Evolutionary conservation across 305 asterid genomes (phyloP).

Genomic region (Lippia alba): DNA sequence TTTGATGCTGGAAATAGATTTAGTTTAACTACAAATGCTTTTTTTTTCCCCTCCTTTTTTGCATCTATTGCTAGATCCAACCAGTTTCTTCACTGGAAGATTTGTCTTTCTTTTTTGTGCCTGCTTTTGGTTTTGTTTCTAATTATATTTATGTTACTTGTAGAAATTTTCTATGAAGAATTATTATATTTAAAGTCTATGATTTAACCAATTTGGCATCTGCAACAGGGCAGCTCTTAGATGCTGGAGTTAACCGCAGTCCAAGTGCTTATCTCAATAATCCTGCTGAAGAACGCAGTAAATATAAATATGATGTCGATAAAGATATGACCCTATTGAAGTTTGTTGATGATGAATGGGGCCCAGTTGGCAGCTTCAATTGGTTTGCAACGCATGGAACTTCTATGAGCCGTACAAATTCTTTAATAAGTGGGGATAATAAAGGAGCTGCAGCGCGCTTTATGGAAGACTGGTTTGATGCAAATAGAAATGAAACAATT

Average conservation of each 20-base stretch:
- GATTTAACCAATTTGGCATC: conserved; percentile 31
- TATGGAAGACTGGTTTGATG: conserved; percentile 98
- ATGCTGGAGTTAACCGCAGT: conserved; percentile 94
- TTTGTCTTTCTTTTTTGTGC: conserved; percentile 24
- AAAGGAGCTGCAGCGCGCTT: conserved; percentile 99
- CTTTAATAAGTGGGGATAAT: conserved; percentile 95
- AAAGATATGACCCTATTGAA: conserved; percentile 93
- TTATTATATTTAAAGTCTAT: conserved; percentile 3
- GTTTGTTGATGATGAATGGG: conserved; percentile 93
- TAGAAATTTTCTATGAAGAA: conserved; percentile 6
- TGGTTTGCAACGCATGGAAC: conserved; percentile 99
- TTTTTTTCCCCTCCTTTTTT: background rate
- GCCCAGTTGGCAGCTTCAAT: conserved; percentile 98
- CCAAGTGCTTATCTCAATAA: conserved; percentile 97
- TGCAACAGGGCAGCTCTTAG: conserved; percentile 81
- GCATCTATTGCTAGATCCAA: conserved; percentile 24
- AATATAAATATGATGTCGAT: conserved; percentile 87
- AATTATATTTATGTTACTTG: conserved; percentile 24
- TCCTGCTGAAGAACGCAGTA: conserved; percentile 83
- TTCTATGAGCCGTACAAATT: conserved; percentile 96
- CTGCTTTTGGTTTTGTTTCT: conserved; percentile 1
- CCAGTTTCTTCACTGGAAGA: conserved; percentile 20
- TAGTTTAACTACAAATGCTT: conserved; percentile 14
- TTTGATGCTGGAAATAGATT: conserved; percentile 17
- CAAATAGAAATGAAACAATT: conserved; percentile 44